These are phyloP conservation scores for Aschersonia sp. DNA, from an alignment of 2,329 filamentous ascomycete genomes.

Conservation along the genomic window DNA sequence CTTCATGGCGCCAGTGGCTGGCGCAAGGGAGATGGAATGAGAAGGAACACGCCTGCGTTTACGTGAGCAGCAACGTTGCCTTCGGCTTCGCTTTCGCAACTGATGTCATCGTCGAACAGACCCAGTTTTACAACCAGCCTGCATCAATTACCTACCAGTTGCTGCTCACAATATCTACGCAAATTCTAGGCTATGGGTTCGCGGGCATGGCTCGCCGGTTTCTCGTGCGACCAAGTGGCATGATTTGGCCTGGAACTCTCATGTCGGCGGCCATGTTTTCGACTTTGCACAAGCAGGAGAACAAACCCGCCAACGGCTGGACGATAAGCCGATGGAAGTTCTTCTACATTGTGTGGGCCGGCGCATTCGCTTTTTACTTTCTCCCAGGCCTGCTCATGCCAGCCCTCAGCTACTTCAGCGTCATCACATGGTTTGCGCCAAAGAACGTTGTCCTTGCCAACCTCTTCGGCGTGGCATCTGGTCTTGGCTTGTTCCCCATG, in stretches of 20 bases:
- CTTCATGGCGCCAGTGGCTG: slow-evolving; percentile 53
- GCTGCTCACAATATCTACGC: slow-evolving; percentile 70
- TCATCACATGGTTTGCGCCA: slow-evolving; percentile 78
- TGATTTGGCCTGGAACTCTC: slow-evolving; percentile 83
- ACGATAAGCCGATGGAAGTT: slow-evolving; percentile 70
- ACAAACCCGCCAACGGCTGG: slow-evolving; percentile 71
- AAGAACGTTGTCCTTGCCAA: slow-evolving; percentile 78
- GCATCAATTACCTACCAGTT: slow-evolving; percentile 65
- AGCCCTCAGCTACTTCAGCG: slow-evolving; percentile 77
- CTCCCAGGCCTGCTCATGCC: slow-evolving; percentile 70
- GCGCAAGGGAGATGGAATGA: slow-evolving; percentile 74
- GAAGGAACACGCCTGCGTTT: slow-evolving; percentile 79
- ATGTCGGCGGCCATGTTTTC: slow-evolving; percentile 85
- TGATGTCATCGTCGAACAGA: slow-evolving; percentile 82
- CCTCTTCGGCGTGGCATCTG: slow-evolving; percentile 73
- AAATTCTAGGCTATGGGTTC: slow-evolving; percentile 76
- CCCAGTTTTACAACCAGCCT: slow-evolving; percentile 75
- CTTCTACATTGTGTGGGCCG: slow-evolving; percentile 59
- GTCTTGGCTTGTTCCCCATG: slow-evolving; percentile 67
- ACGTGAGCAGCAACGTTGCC: slow-evolving; percentile 79
- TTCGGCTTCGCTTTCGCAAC: slow-evolving; percentile 84
- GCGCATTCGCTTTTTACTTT: slow-evolving; percentile 70
- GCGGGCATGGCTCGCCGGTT: slow-evolving; percentile 70
- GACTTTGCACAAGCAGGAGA: slow-evolving; percentile 72
- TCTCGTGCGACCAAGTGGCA: slow-evolving; percentile 69